These are phyloP conservation scores for Trichaptum fuscoviolaceum DNA, from an alignment of 768 basidiomycete genomes.

Conservation along the genomic window DNA sequence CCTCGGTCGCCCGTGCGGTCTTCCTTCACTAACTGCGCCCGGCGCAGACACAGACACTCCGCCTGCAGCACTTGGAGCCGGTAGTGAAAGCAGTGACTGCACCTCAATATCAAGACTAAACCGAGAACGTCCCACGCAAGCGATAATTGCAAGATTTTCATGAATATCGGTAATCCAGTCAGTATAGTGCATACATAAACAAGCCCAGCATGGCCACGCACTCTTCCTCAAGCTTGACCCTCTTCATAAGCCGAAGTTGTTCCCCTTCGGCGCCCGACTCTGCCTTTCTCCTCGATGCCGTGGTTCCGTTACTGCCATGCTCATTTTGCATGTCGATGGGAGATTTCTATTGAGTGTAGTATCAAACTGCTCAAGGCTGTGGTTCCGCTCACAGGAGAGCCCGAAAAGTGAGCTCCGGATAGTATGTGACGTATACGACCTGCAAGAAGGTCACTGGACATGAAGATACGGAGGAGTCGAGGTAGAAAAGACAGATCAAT, in stretches of 20 bases:
- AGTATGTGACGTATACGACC: neutral
- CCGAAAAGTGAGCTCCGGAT: neutral
- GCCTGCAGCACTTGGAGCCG: neutral
- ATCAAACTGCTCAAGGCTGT: neutral
- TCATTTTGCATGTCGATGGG: neutral
- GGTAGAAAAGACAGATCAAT: neutral
- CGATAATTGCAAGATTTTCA: slow-evolving; percentile 1
- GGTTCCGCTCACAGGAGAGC: neutral
- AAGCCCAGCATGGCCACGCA: neutral
- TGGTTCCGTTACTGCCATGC: neutral
- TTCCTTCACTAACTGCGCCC: neutral
- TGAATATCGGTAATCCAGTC: neutral
- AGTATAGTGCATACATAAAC: neutral
- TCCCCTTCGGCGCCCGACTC: neutral
- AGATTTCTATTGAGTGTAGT: neutral
- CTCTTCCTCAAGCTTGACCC: slow-evolving; percentile 3
- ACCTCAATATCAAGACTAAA: neutral
- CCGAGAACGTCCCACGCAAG: neutral
- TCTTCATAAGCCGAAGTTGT: neutral
- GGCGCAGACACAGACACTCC: neutral
- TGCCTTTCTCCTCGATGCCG: neutral
- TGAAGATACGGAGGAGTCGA: neutral
- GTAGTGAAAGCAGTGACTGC: neutral
- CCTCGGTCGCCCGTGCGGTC: neutral
- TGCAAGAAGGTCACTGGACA: neutral